These are phyloP conservation scores for Penicillium riverlandense DNA, from an alignment of 495 filamentous ascomycete species.

Conservation along the genomic window DNA sequence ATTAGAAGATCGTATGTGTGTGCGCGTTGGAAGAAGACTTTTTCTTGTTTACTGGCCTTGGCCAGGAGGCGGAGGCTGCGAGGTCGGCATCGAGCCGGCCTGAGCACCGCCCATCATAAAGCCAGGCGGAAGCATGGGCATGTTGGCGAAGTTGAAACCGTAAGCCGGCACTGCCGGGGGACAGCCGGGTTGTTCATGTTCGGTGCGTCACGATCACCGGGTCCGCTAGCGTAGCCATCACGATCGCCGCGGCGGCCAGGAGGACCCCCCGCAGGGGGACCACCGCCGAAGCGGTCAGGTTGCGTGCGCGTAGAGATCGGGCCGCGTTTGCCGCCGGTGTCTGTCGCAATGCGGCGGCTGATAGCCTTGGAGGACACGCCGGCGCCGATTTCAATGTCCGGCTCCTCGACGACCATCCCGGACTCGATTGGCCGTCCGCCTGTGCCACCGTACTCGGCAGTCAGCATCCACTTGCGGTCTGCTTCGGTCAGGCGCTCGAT, in stretches of 20 bases:
- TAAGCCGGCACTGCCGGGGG: conserved; percentile 57
- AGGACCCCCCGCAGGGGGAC: conserved; percentile 42
- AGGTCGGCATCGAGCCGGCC: conserved; percentile 17
- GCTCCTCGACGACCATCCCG: conserved; percentile 90
- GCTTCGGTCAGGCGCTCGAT: conserved; percentile 89
- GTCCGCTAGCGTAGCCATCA: conserved; percentile 9
- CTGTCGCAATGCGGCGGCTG: conserved; percentile 72
- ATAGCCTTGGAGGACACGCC: conserved; percentile 96
- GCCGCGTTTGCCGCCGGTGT: conserved; percentile 65
- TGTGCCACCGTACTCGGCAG: conserved; percentile 86
- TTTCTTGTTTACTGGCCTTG: neutral
- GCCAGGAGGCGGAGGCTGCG: conserved; percentile 43
- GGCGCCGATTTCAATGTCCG: conserved; percentile 96
- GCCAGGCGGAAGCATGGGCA: conserved; percentile 63
- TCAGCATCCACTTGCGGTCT: conserved; percentile 95
- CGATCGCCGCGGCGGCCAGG: conserved; percentile 33
- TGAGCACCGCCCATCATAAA: conserved; percentile 48
- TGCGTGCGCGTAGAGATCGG: conserved; percentile 60
- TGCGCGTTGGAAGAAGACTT: too few species aligned
- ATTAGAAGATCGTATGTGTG: too few species aligned
- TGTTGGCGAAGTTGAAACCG: conserved; percentile 60
- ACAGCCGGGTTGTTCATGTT: conserved; percentile 48
- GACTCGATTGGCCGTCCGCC: conserved; percentile 73
- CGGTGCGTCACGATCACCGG: conserved; percentile 28
- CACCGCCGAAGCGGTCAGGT: conserved; percentile 25